Base-by-base conservation (phyloP, 495 filamentous ascomycete species). In the Letharia columbiana region DNA sequence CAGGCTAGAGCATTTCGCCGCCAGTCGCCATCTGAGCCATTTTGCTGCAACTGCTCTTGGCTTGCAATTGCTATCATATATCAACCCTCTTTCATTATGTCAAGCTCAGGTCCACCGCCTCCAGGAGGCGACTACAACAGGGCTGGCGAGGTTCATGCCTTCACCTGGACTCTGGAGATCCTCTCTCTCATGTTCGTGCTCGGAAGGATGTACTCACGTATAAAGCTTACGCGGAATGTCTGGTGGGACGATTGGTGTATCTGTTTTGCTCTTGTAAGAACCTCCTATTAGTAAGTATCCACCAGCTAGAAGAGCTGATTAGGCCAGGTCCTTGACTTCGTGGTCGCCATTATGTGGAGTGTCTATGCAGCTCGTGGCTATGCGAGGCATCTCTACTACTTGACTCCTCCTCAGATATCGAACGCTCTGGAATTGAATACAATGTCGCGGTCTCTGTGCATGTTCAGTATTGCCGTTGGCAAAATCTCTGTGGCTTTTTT, bases 171-270 rank as follows among this genome's bases (percentile, higher is more conserved):
- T 13, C 61, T 80, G 62, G 77, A 75, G 10, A 69, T 70, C 2
- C 41, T 78, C 7, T 76, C 78, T 0, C 61, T 71, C 23, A 35
- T 79, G 11, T 61, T 76, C 1, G 73, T 80, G 18, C 69, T 72
- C 1, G 69, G 76, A 33, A 76, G 83, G 57, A 73, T 83, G 37
- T 83, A 75, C 52, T 82, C 82, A 54, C 79, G 82, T 12, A 45
- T 72, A 10, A 68, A 68, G 31, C 73, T 84, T 63, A 66, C 81
- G 37, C 76, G 75, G 28, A 80, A 75, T 49, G 57, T 82, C 8
- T 82, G 82, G 4, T 60, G 69, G 35, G 83, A 85, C 74, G 82
- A 86, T 69, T 81, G 77, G 57, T 75, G 81, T 47, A 81, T 84
- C 71, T 70, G 75, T 1, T 35, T 73, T 3, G 74, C 81, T 52